Evolutionary conservation across 2,329 filamentous ascomycete species (phyloP).

Genomic region (Monosporascus cannonballus): DNA sequence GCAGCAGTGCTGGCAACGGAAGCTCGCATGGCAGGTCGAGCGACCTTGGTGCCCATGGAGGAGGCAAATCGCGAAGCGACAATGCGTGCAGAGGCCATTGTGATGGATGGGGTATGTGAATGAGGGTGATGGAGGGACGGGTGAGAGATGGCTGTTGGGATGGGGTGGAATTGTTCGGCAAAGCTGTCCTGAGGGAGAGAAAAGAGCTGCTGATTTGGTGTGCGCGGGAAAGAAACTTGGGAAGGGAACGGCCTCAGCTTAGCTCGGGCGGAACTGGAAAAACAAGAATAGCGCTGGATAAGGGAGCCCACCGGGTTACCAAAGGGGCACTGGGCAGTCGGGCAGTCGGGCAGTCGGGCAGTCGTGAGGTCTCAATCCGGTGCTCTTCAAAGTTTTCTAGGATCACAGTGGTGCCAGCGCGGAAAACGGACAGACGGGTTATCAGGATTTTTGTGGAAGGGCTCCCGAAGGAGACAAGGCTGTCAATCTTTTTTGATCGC

Average conservation of each 20-base stretch:
- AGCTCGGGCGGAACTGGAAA: slow-evolving; percentile 1
- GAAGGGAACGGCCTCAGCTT: slow-evolving; percentile 2
- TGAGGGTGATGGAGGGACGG: slow-evolving; percentile 36
- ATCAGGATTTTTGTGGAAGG: slow-evolving; percentile 21
- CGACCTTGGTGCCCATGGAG: slow-evolving; percentile 71
- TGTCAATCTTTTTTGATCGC: slow-evolving; percentile 13
- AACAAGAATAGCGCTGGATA: slow-evolving; percentile 15
- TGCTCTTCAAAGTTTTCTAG: neutral
- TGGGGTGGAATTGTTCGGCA: slow-evolving; percentile 16
- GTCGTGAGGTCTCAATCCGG: slow-evolving; percentile 3
- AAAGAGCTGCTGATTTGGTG: slow-evolving; percentile 18
- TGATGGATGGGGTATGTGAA: slow-evolving; percentile 42
- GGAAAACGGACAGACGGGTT: no score
- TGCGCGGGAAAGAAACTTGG: slow-evolving; percentile 18
- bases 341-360: neutral
- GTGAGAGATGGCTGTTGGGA: slow-evolving; percentile 28
- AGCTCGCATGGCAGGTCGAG: slow-evolving; percentile 66
- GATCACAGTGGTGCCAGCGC: no score
- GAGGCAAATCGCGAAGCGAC: slow-evolving; percentile 72
- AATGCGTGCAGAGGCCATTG: slow-evolving; percentile 76
- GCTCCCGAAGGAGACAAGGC: slow-evolving; percentile 29
- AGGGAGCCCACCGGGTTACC: slow-evolving; percentile 8
- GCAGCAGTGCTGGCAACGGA: slow-evolving; percentile 54
- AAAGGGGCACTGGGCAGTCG: neutral
- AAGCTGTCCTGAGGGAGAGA: slow-evolving; percentile 17